Evolutionary conservation across 2,329 filamentous ascomycete genomes (phyloP), one percentile per base, ranked within the genome.

Genomic region (Triangularia verruculosa): DNA sequence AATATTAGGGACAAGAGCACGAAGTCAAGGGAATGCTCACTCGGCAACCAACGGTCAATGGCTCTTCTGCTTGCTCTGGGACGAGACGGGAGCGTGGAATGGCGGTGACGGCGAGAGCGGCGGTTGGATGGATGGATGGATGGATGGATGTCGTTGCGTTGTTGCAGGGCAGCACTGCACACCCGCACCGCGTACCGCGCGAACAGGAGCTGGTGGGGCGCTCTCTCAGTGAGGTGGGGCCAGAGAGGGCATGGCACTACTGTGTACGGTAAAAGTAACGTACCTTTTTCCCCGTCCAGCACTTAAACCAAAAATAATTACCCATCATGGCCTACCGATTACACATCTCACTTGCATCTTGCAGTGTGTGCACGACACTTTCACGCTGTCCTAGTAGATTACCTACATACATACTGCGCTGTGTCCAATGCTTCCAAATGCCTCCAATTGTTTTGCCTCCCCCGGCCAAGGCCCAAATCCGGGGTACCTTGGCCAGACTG

Each of bases 91-190:
- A 61, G 39, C 60, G 57, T 22, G 57, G 64, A 68, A 66, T 68
- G 66, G 66, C 66, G 66, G 66, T 68, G 66, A 68, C 66, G 66
- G 61, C 64, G 62, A 63, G 63, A 62, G 43, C 63, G 59, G 59
- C 47, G 34, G 57, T 30, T 30, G 55, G 59, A 51, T 30, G 47
- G 17, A 22, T 53, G 55, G 59, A 51, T 30, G 47, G 17, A 22
- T 53, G 58, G 27, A 39, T 39, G 47, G n/a, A 39, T n/a, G 34
- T 39, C 34, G 34, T 39, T 39, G 34, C n/a, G 32, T 32, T 28
- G 51, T 55, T 53, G 34, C 39, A 53, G 58, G 43, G 27, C 58
- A 47, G 39, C 39, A 47, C n/a, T 47, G 39, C 39, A 17, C 39
- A 47, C 39, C 34, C 34, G 15, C 15, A 43, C 39, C 39, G n/a